Evolutionary conservation across 306 rosid species (phyloP).

Genomic region (Prunus salicina): DNA sequence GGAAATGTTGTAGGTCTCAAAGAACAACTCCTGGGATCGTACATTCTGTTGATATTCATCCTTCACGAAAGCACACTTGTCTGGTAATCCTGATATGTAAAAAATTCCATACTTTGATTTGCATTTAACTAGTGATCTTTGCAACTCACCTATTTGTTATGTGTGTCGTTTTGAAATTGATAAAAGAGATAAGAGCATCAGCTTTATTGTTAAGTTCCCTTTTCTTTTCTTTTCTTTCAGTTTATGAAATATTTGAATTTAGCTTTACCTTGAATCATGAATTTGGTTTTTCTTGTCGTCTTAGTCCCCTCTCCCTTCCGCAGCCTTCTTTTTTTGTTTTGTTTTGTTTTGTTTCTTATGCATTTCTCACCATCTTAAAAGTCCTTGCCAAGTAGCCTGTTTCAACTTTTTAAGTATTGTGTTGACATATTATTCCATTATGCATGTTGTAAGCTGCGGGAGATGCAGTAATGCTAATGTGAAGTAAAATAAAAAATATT

Average conservation of each 20-base stretch:
- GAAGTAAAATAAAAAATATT: neutral
- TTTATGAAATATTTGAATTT: no score
- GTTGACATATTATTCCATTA: neutral
- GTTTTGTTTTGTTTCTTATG: neutral
- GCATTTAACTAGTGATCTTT: neutral
- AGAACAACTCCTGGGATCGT: constrained; percentile 64
- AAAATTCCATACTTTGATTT: neutral
- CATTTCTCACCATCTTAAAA: neutral
- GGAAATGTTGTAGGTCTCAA: constrained; percentile 61
- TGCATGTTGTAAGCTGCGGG: neutral
- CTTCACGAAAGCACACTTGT: constrained; percentile 90
- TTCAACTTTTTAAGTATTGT: neutral
- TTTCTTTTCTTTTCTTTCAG: neutral
- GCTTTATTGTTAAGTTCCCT: neutral
- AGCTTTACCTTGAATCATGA: no score
- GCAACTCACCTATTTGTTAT: neutral
- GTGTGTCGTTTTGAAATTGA: neutral
- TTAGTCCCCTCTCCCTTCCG: neutral
- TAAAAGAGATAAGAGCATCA: neutral
- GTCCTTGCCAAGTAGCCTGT: neutral
- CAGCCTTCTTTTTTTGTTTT: neutral
- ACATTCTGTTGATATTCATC: constrained; percentile 87
- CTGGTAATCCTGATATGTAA: constrained; percentile 44
- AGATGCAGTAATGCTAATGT: neutral
- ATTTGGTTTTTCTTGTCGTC: no score